phyloP scores from a whole-genome alignment of 331 rosid species.

The Cydonia oblonga region DNA sequence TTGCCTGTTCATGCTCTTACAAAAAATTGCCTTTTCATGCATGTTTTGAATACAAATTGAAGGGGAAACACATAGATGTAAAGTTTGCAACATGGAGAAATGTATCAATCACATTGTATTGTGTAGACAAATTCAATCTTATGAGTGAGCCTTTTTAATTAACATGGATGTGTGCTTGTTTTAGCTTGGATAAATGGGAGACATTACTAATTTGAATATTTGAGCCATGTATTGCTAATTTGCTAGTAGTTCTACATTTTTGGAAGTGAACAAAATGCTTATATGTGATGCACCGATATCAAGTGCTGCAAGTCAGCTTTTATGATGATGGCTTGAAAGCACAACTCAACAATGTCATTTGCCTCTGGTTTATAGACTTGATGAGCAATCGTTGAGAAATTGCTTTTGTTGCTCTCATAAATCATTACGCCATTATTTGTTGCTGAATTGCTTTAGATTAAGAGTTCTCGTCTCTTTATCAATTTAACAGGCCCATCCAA shows the following conservation, averaged over 20 bases:
- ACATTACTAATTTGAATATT: neutral
- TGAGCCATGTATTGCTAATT: neutral
- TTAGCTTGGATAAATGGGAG: too few relatives aligned
- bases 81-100: neutral
- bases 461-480: neutral
- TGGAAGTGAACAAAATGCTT: neutral
- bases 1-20: neutral
- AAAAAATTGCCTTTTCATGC: neutral
- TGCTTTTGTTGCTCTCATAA: neutral
- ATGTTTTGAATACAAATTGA: neutral
- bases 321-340: neutral
- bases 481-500: constrained; percentile 70
- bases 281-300: neutral
- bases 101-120: neutral
- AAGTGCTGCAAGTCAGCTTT: neutral
- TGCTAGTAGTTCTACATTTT: neutral
- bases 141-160: neutral
- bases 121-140: neutral
- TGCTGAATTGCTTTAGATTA: neutral
- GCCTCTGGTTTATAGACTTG: neutral
- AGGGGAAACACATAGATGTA: neutral
- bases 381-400: neutral
- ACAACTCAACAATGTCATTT: neutral
- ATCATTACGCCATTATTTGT: neutral
- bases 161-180: too few relatives aligned